phyloP scores from a whole-genome alignment of 129 eudicot genomes.

The Flaveria bidentis region DNA sequence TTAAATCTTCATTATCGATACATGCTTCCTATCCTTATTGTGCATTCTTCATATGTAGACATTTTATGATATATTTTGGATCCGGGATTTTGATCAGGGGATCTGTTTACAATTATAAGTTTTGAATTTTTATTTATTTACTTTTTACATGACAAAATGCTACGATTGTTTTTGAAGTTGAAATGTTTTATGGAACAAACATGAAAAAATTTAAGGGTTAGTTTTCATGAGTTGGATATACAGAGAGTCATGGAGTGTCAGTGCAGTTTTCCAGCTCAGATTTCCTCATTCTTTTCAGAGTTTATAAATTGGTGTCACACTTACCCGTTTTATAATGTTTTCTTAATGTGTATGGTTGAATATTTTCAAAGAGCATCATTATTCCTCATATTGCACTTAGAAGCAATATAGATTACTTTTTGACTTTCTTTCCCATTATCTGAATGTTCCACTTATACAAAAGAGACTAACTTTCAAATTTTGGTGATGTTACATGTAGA shows the following conservation, averaged over 20 bases:
- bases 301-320: conserved; percentile 7
- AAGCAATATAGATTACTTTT: conserved; percentile 9
- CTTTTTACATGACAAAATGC: too few species aligned
- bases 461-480: not conserved
- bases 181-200: not conserved
- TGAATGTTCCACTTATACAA: conserved; percentile 16
- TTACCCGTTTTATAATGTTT: conserved; percentile 12
- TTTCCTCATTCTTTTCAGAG: conserved; percentile 24
- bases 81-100: not conserved
- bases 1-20: not conserved
- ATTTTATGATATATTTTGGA: not conserved
- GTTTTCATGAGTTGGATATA: conserved; percentile 10
- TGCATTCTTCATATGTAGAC: not conserved
- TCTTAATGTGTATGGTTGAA: conserved; percentile 6
- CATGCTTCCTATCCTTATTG: not conserved
- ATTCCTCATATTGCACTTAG: conserved; percentile 12
- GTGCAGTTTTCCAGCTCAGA: conserved; percentile 24
- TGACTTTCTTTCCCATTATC: conserved; percentile 2
- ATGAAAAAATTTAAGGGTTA: not conserved
- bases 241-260: not conserved
- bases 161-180: not conserved
- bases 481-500: not conserved
- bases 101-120: not conserved
- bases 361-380: conserved; percentile 3
- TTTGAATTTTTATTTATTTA: not conserved